These are phyloP conservation scores for Chamaecyparis obtusa DNA, from an alignment of 75 land plant species.

Conservation along the genomic window DNA sequence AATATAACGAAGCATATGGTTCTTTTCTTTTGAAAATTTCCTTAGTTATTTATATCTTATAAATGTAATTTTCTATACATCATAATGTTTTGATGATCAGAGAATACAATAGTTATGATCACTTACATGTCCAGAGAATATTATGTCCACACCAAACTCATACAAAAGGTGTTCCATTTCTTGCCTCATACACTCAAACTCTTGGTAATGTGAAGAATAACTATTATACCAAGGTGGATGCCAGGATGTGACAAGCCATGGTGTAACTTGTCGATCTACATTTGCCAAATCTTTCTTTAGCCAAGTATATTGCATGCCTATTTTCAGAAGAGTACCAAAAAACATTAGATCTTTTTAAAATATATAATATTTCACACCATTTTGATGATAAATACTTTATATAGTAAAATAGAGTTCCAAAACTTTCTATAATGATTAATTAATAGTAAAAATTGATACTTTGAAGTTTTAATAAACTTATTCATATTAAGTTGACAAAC, in stretches of 20 bases:
- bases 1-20: neutral
- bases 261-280: slow-evolving; percentile 68
- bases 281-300: slow-evolving; percentile 55
- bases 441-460: neutral
- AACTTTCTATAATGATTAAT: neutral
- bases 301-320: slow-evolving; percentile 90
- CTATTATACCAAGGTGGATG: slow-evolving; percentile 98
- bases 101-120: neutral
- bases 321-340: neutral
- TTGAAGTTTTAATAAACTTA: neutral
- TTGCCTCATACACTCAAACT: slow-evolving; percentile 93
- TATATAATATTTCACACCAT: neutral
- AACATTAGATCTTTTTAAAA: slow-evolving; percentile 5
- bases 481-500: neutral
- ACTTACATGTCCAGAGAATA: slow-evolving; percentile 94
- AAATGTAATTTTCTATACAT: neutral
- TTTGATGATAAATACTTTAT: neutral
- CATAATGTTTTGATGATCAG: neutral
- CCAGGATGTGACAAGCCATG: slow-evolving; percentile 89
- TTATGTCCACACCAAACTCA: slow-evolving; percentile 70
- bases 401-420: neutral
- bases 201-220: slow-evolving; percentile 88
- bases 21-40: neutral
- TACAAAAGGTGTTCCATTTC: slow-evolving; percentile 88
- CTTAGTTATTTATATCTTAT: neutral